Base-by-base conservation (phyloP, 2,329 filamentous ascomycete species). In the Colletotrichum liriopes region DNA sequence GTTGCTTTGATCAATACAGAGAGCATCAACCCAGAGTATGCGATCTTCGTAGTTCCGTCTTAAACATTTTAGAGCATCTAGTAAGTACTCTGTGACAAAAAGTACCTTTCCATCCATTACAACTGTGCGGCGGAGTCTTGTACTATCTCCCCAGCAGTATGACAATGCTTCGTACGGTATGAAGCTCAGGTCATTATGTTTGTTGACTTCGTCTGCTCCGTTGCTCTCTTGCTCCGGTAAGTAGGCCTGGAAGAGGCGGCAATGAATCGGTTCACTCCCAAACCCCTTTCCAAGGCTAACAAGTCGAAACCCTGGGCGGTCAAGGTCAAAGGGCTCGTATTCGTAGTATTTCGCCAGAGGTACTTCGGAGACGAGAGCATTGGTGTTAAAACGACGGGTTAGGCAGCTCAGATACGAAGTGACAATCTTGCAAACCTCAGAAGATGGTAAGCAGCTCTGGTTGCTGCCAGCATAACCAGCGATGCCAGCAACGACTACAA, bases 111-210 rank as follows among this genome's bases (percentile, higher is more conserved):
- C 32, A 11, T 56, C 14, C 32, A 56, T 32, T 8, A 37, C 2
- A 6, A 56, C n/a, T 39, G 54, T n/a, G 2, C 37, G 35, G 4
- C 54, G n/a, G n/a, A 23, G 32, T 7, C 18, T 39, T 12, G 32
- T 39, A n/a, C 35, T 39, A 7, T 29, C 6, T 11, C 54, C 54
- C 54, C 54, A 56, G 12, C 32, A 56, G 6, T 56, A 56, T 7
- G 54, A 56, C 32, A 56, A 39, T 12, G 54, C 32, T n/a, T 56
- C 54, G 35, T 55, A 55, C 2, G 52, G 52, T 20, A 55, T 20
- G 5, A 37, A 1, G 4, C 5, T 55, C 37, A 32, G 6, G 29
- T 32, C 29, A 3, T 32, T 32, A 32, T 32, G 29, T 32, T 32
- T 32, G 29, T 32, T 32, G 29, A 32, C 29, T 32, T 32, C 29